Conservation (phyloP, 768 basidiomycete species). For the Pisolithus albus region DNA sequence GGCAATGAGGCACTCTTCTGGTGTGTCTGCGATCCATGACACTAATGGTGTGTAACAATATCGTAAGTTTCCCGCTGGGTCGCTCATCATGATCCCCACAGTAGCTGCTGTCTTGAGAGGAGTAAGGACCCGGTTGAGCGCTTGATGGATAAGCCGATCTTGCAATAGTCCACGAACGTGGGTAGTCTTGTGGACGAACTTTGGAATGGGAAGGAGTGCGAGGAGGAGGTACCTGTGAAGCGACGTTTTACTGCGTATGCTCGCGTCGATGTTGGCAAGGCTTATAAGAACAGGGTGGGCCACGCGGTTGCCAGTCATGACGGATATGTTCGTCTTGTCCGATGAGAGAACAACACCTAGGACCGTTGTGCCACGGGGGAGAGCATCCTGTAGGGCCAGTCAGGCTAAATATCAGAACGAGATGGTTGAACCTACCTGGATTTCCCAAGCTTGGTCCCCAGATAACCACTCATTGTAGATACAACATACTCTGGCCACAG, state of each 20-base stretch:
- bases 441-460: no score
- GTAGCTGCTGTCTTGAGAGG: conserved; percentile 13
- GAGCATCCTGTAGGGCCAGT: no score
- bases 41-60: conserved; percentile 18
- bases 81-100: conserved; percentile 14
- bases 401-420: no score
- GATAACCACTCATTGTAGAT: no score
- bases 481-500: no score
- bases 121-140: conserved; percentile 10
- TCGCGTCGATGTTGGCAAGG: conserved; percentile 3
- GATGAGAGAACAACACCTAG: no score
- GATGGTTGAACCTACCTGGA: no score
- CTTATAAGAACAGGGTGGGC: conserved; percentile 8
- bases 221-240: conserved; percentile 9
- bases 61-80: conserved; percentile 15
- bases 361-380: no score
- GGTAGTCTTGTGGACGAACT: conserved; percentile 12
- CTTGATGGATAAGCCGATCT: conserved; percentile 15
- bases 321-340: not conserved
- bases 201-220: conserved; percentile 17
- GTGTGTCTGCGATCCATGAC: conserved; percentile 18
- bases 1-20: not conserved
- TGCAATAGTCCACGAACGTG: conserved; percentile 8
- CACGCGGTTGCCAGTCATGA: not conserved
- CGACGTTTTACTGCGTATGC: conserved; percentile 7